Conservation (phyloP, 768 basidiomycete species). For the Xerocomellus amylosporus region DNA sequence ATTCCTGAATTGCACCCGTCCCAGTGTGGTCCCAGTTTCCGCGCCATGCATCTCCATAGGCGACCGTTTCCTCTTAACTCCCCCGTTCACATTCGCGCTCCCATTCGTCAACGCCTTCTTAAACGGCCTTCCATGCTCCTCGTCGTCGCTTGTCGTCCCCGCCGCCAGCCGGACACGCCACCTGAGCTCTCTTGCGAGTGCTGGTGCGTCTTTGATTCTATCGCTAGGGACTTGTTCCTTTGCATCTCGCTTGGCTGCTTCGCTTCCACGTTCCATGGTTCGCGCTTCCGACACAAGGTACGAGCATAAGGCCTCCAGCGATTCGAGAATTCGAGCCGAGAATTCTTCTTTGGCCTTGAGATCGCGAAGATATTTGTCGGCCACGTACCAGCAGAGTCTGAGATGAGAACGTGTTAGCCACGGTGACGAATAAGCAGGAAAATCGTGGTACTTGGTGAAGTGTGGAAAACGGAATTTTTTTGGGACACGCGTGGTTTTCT, state of each 20-base stretch:
- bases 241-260: conserved; percentile 69
- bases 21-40: conserved; percentile 17
- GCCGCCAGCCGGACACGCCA: conserved; percentile 72
- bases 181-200: conserved; percentile 77
- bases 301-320: conserved; percentile 65
- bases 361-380: conserved; percentile 74
- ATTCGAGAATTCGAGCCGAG: conserved; percentile 60
- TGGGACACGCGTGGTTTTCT: conserved; percentile 88
- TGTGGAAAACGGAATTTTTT: conserved; percentile 88
- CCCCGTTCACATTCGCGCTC: conserved; percentile 22
- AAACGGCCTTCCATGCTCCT: conserved; percentile 36
- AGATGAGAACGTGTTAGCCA: conserved; percentile 3
- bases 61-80: conserved; percentile 41
- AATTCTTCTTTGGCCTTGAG: conserved; percentile 57
- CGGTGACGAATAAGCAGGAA: conserved; percentile 13
- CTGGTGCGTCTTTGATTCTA: conserved; percentile 77
- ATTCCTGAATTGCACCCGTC: conserved; percentile 49
- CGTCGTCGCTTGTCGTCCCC: conserved; percentile 68
- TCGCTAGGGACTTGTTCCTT: conserved; percentile 81
- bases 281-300: conserved; percentile 79
- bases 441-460: conserved; percentile 59
- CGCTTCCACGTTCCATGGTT: conserved; percentile 66
- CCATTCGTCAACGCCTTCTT: conserved; percentile 29
- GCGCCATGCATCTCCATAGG: conserved; percentile 15
- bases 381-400: conserved; percentile 90